Base-by-base conservation (phyloP, 768 basidiomycete genomes). In the Daedalea quercina region DNA sequence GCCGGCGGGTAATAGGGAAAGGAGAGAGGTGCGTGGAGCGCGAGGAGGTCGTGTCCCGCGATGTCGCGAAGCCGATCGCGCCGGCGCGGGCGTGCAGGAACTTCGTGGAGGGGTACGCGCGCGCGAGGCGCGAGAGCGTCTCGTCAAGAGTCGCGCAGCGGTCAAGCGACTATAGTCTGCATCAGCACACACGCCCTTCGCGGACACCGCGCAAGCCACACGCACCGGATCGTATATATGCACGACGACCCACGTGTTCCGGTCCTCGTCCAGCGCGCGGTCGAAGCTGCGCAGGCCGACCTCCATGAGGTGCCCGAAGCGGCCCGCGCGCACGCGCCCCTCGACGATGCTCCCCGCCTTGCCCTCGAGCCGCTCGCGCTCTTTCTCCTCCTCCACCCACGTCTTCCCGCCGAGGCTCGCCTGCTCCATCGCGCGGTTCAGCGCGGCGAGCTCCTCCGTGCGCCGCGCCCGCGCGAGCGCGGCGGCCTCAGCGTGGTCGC, bases 141-240 rank as follows among this genome's bases (percentile, higher is more conserved):
- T 85, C 80, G 64, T 93, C 90, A 19, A 93, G 66, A 3, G 70
- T 49, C 37, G 82, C 84, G 63, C 90, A 93, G 46, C 90, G 74
- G 45, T 88, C 85, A 55, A 91, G 63, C 25, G 85, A 85, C 90
- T 91, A 56, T 13, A 13, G 23, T 3, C 4, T 7, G 3, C 11
- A 23, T 13, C 20, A 20, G 40, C 41, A 25, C 23, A 45, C 11
- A 13, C 11, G 17, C 1, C 22, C 9, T n/a, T n/a, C n/a, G n/a
- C n/a, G n/a, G 17, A 8, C 15, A 22, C 33, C 8, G 8, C 22
- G 22, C 25, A 41, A 22, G 56, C 25, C 24, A 31, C 26, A 73
- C 85, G 60, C 67, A 90, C 90, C 46, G 87, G 74, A 60, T 90
- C 85, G 61, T 90, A 93, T 6, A 93, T 73, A 67, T 93, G 90